A percentile compares a stretch with the other conserved stretches of the same genome.
Conservation (phyloP, 2,329 filamentous ascomycete genomes). For the Chaetomium olivaceum region DNA sequence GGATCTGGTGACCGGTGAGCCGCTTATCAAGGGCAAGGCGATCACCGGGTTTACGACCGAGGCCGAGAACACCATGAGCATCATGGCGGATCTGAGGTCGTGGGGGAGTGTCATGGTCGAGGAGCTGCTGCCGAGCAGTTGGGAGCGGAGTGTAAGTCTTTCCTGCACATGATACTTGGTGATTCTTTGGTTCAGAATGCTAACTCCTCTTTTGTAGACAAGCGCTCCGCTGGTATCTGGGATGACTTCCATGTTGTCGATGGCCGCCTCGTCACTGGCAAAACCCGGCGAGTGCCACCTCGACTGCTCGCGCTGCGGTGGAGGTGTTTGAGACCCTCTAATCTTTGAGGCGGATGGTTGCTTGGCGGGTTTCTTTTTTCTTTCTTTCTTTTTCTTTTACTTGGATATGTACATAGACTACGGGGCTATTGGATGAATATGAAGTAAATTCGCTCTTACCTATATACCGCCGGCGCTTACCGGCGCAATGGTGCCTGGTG, state of each 20-base stretch:
- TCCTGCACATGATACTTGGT: background rate
- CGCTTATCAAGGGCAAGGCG: background rate
- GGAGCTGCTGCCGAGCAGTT: slow-evolving; percentile 1
- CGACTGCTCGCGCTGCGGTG: background rate
- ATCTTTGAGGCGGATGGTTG: background rate
- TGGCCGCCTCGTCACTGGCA: background rate
- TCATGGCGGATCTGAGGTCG: background rate
- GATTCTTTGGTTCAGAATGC: background rate
- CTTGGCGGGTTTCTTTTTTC: background rate
- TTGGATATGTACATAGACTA: background rate
- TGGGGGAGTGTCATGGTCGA: background rate
- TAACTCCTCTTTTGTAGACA: background rate
- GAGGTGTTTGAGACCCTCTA: background rate
- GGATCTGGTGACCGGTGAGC: background rate
- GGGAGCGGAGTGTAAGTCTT: background rate
- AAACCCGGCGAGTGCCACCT: background rate
- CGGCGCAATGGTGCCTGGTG: no score
- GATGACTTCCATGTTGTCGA: slow-evolving; percentile 8
- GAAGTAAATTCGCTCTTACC: background rate
- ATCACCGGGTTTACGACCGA: slow-evolving; percentile 5
- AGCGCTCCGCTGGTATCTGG: slow-evolving; percentile 3
- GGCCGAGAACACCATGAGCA: slow-evolving; percentile 3
- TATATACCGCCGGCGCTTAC: no score
- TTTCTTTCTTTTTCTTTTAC: background rate
- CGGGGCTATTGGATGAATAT: background rate